Evolutionary conservation across 1,284 basidiomycete genomes (phyloP).

Genomic region (Naganishia liquefaciens): DNA sequence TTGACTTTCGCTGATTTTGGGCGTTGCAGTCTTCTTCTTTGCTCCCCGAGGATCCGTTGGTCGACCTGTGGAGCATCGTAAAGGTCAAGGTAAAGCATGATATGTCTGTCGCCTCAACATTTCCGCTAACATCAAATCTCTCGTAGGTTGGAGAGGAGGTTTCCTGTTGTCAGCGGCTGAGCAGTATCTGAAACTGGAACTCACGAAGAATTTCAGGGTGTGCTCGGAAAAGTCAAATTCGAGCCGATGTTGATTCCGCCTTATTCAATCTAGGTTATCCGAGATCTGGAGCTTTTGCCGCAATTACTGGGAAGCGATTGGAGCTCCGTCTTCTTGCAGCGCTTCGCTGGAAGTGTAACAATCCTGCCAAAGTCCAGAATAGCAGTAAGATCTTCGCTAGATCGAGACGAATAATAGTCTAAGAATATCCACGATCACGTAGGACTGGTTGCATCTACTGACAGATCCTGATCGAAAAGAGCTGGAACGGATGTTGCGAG

Average conservation of each 20-base stretch:
- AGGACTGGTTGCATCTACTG: slow-evolving; percentile 82
- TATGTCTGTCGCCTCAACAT: background rate
- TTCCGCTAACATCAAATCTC: background rate
- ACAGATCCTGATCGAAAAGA: slow-evolving; percentile 79
- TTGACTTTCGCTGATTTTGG: background rate
- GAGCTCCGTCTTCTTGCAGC: slow-evolving; percentile 88
- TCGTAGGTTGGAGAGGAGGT: slow-evolving; percentile 86
- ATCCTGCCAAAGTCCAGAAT: slow-evolving; percentile 84
- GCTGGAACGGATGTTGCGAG: slow-evolving; percentile 76
- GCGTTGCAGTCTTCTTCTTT: slow-evolving; percentile 77
- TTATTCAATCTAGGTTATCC: slow-evolving; percentile 65
- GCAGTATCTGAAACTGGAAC: slow-evolving; percentile 89
- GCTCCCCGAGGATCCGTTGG: slow-evolving; percentile 91
- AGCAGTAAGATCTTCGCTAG: slow-evolving; percentile 57
- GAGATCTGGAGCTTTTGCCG: slow-evolving; percentile 86
- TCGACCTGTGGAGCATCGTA: slow-evolving; percentile 85
- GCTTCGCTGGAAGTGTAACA: slow-evolving; percentile 55
- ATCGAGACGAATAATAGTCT: slow-evolving; percentile 3
- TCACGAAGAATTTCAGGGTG: slow-evolving; percentile 92
- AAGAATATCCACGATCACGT: slow-evolving; percentile 31
- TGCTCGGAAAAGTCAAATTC: slow-evolving; percentile 18
- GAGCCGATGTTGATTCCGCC: slow-evolving; percentile 5
- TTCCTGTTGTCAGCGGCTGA: slow-evolving; percentile 89
- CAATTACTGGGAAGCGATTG: slow-evolving; percentile 88
- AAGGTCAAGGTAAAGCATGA: slow-evolving; percentile 75